Percentiles rank a stretch among this genome's conserved stretches.
Evolutionary conservation across 345 rosid species (phyloP).

Genomic region (Erucastrum elatum): DNA sequence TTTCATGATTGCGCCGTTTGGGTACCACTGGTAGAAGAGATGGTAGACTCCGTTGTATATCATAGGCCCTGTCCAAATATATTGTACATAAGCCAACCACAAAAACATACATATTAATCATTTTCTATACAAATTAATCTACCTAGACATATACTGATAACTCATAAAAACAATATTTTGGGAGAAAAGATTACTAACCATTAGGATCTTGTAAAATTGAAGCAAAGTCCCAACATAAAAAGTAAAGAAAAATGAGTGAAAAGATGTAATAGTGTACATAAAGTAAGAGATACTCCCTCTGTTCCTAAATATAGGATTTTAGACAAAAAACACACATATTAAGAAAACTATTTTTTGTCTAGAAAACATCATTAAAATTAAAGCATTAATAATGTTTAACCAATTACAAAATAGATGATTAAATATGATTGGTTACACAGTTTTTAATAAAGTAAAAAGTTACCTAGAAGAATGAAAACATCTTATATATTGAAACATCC

Average conservation of each 20-base stretch:
- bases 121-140: neutral
- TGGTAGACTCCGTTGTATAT: constrained; percentile 43
- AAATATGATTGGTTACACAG: too few relatives aligned
- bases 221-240: neutral
- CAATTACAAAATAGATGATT: too few relatives aligned
- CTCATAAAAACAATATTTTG: neutral
- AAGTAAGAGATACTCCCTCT: neutral
- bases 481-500: too few relatives aligned
- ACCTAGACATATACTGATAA: neutral
- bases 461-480: too few relatives aligned
- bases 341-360: too few relatives aligned
- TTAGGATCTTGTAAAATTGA: constrained; percentile 5
- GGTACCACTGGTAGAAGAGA: constrained; percentile 45
- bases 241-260: neutral
- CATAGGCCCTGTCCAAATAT: constrained; percentile 37
- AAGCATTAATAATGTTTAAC: too few relatives aligned
- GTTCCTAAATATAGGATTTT: too few relatives aligned
- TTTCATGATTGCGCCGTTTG: constrained; percentile 47
- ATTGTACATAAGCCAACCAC: neutral
- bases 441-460: too few relatives aligned
- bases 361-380: too few relatives aligned
- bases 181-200: neutral
- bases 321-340: too few relatives aligned
- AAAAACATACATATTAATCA: neutral
- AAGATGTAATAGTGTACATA: neutral